Evolutionary conservation across 768 basidiomycete genomes (phyloP), one percentile per base, ranked within the genome.

Genomic region (Cystobasidium tubakii): DNA sequence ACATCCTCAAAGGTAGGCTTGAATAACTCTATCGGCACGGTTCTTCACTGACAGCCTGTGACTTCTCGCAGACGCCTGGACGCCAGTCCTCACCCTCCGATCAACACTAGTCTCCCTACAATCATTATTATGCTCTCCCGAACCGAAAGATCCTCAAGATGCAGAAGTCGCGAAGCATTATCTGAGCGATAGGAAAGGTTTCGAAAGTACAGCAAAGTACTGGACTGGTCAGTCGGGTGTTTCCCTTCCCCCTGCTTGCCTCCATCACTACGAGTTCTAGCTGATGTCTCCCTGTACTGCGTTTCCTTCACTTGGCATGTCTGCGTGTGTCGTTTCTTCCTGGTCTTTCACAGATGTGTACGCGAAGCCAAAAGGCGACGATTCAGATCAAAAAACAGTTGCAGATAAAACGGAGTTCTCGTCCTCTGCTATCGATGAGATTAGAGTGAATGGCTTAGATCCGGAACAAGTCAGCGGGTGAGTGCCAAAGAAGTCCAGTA

Each of bases 141-240:
- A 96, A 80, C 94, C 94, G 7, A 90, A 90, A 76, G 95, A 97
- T 80, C 95, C 94, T 0, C 94, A 97, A 82, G 95, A 98, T 79
- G 95, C 94, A 0, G 93, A 98, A 82, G 94, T 98, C 13, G 94
- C 94, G 15, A 97, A 96, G 81, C 95, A 96, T 80, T 98, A 90
- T 78, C 89, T 90, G 81, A 91, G 92, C 15, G 90, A 89, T 81
- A 89, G 89, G 80, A 82, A 83, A 29, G 88, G 89, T 78, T 98
- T 98, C 77, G 90, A 94, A 73, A 90, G 90, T 44, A 98, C 94
- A 1, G 94, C 94, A 72, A 85, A 86, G 46, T 93, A 94, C 81
- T 98, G 94, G 94, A 91, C 93, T 17, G 9, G 62, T 63, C 6
- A 31, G 62, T 31, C 33, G 29, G 12, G 15, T 6, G 54, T 7